Base-by-base conservation (phyloP, 1,284 basidiomycete genomes). In the Sphagnurus paluster region DNA sequence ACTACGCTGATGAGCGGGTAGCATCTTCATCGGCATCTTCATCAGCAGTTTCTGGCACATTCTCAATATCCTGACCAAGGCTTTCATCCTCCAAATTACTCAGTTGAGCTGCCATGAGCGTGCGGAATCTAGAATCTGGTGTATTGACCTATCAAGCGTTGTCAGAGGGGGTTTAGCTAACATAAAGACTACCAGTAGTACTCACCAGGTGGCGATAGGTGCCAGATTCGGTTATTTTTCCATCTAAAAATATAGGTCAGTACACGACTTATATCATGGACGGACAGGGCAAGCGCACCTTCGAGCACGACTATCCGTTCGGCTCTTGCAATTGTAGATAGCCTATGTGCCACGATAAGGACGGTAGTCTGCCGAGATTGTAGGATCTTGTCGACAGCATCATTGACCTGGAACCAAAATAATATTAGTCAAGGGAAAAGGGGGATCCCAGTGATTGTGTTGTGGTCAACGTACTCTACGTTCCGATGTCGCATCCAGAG, bases 401-500 rank as follows among this genome's bases (percentile, higher is more conserved):
- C 83, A 63, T 98, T 96, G 23, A 94, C 89, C 76, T 87, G n/a
- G n/a, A n/a, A n/a, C n/a, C n/a, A n/a, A n/a, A n/a, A 57, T 16
- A 50, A 57, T 16, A 50, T 44, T 51, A 1, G 26, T 39, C 37
- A 38, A 3, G 36, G 42, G 25, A 46, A 42, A 21, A 4, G 13
- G n/a, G 3, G 3, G 14, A 30, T 24, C 28, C 13, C 41, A 30
- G n/a, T 30, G 16, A 44, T 20, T 9, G 16, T 11, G 29, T 49
- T 43, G 32, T 17, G 37, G 13, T 41, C 37, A 24, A 53, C 61
- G 30, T 50, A 84, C 83, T 46, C 84, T 70, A 52, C 90, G 82
- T 66, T 97, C 94, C n/a, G 88, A 90, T 1, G 87, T 83, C 4
- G 92, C 92, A 63, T 98, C 94, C 42, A 97, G 70, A 2, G 93